A percentile compares a stretch with the other conserved stretches of the same genome.
Conservation (phyloP, 306 rosid species). For the Acacia crassicarpa region DNA sequence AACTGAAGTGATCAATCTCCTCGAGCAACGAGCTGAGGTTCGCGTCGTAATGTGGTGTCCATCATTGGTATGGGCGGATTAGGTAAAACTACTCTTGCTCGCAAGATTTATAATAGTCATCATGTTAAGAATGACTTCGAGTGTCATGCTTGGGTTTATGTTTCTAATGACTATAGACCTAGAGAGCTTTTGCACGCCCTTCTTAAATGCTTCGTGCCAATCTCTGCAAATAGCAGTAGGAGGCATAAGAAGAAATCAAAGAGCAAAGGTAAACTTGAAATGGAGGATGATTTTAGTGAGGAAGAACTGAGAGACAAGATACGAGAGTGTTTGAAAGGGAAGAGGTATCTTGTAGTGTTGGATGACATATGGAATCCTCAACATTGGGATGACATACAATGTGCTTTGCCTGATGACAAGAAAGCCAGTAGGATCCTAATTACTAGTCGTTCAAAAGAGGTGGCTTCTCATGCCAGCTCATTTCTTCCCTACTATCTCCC, state of each 20-base stretch:
- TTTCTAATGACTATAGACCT: background rate
- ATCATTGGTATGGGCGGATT: background rate
- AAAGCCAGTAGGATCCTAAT: background rate
- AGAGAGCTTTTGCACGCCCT: background rate
- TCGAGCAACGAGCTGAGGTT: background rate
- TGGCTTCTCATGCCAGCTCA: background rate
- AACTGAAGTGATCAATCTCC: background rate
- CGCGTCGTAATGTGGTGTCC: background rate
- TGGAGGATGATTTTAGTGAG: background rate
- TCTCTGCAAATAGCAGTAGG: background rate
- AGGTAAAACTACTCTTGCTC: background rate
- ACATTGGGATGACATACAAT: background rate
- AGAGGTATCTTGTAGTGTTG: background rate
- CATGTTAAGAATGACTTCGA: background rate
- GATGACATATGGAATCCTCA: background rate
- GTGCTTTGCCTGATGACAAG: background rate
- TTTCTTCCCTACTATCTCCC: background rate
- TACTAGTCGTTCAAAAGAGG: background rate
- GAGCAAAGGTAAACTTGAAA: background rate
- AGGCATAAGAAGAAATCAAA: background rate
- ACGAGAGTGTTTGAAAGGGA: background rate
- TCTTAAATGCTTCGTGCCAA: background rate
- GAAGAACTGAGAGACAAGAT: background rate
- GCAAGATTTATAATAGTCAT: background rate
- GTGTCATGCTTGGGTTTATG: background rate